Evolutionary conservation across 257 asterid genomes (phyloP).

Genomic region (Solanum ossicruentum): DNA sequence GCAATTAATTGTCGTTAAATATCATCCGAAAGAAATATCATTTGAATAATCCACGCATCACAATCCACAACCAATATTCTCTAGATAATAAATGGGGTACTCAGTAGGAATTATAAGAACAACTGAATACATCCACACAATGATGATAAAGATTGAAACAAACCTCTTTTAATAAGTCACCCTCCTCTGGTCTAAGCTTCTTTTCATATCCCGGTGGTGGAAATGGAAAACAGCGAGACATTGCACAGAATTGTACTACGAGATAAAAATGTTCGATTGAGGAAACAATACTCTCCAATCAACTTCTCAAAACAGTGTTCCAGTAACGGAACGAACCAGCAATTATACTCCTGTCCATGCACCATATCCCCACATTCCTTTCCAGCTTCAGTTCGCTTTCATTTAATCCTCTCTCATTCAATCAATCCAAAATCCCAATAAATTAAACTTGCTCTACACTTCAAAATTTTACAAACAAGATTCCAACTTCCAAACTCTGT

Average conservation of each 20-base stretch:
- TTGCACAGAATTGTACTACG: conserved; percentile 34
- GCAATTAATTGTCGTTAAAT: neutral
- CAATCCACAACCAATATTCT: neutral
- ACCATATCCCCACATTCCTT: conserved; percentile 49
- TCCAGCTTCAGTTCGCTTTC: conserved; percentile 15
- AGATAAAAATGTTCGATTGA: conserved; percentile 13
- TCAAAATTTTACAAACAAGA: neutral
- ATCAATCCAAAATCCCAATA: neutral
- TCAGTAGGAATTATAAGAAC: neutral
- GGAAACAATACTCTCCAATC: conserved; percentile 16
- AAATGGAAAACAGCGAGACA: conserved; percentile 98
- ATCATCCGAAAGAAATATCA: neutral
- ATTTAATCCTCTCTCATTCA: neutral
- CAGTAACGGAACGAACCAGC: conserved; percentile 39
- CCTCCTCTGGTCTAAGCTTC: conserved; percentile 50
- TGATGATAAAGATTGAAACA: conserved; percentile 7
- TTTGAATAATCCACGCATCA: neutral
- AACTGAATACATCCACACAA: neutral
- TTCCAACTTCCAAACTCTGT: neutral
- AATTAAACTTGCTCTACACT: neutral
- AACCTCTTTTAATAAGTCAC: conserved; percentile 58
- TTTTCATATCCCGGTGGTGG: conserved; percentile 91
- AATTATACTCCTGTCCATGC: conserved; percentile 27
- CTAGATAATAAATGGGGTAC: neutral
- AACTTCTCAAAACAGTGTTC: conserved; percentile 29